Evolutionary conservation across 2,329 filamentous ascomycete genomes (phyloP).

Genomic region (Fusarium torreyae): DNA sequence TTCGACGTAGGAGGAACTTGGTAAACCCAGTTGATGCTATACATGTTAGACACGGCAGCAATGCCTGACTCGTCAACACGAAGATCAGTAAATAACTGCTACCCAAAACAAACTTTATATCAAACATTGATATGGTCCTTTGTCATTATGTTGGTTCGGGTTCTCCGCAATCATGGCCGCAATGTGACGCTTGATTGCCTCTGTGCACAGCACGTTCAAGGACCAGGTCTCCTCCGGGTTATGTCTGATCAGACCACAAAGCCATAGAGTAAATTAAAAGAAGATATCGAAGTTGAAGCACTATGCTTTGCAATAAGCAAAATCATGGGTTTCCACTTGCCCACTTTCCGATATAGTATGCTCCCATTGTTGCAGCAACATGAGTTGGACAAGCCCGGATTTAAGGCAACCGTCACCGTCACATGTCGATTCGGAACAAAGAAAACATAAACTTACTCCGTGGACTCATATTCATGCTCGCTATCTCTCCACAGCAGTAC

Average conservation of each 20-base stretch:
- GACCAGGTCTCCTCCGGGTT: background rate
- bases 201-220: background rate
- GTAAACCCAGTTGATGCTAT: background rate
- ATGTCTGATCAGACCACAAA: conserved; percentile 4
- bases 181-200: background rate
- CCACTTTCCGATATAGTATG: background rate
- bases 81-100: background rate
- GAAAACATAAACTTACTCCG: background rate
- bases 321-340: background rate
- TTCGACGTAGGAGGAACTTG: background rate
- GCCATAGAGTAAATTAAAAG: background rate
- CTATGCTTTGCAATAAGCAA: background rate
- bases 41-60: background rate
- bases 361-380: conserved; percentile 5
- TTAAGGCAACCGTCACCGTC: background rate
- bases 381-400: background rate
- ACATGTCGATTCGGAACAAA: background rate
- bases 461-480: background rate
- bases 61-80: background rate
- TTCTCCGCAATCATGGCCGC: background rate
- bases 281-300: background rate
- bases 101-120: background rate
- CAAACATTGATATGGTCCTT: background rate
- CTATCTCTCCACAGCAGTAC: background rate
- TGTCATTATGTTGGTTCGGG: conserved; percentile 2